phyloP scores from a whole-genome alignment of 495 filamentous ascomycete species.

The Penicillium goetzii region DNA sequence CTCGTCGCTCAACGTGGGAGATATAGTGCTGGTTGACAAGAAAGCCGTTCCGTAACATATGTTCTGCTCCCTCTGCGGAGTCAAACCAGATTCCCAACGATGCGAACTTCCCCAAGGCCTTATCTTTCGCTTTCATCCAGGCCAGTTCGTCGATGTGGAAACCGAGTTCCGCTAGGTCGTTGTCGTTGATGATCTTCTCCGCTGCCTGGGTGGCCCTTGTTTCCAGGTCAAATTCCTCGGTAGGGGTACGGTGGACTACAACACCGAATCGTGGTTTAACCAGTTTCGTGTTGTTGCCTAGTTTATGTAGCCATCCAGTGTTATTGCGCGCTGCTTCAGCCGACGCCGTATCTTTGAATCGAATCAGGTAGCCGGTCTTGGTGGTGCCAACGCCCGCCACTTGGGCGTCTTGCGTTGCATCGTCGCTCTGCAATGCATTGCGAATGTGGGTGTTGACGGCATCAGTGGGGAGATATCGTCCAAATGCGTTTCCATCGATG shows the following conservation, averaged over 20 bases:
- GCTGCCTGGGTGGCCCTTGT: neutral
- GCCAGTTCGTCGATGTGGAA: conserved; percentile 33
- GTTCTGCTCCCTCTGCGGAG: conserved; percentile 27
- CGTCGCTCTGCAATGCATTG: conserved; percentile 17
- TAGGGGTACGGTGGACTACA: neutral
- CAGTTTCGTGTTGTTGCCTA: neutral
- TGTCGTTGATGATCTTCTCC: conserved; percentile 15
- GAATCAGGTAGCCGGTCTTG: conserved; percentile 25
- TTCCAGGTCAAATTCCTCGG: neutral
- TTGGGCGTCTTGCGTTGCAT: conserved; percentile 22
- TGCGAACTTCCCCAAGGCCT: conserved; percentile 22
- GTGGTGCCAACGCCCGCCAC: conserved; percentile 25
- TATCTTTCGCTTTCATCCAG: conserved; percentile 32
- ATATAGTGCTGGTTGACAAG: conserved; percentile 30
- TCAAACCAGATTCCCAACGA: conserved; percentile 32
- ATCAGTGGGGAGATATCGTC: conserved; percentile 28
- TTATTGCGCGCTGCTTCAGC: neutral
- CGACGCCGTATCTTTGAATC: neutral
- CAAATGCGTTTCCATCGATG: conserved; percentile 22
- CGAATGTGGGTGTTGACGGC: conserved; percentile 25
- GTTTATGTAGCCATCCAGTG: neutral
- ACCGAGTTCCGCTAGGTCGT: conserved; percentile 24
- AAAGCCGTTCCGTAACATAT: conserved; percentile 27
- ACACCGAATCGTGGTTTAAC: neutral
- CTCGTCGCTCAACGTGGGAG: conserved; percentile 19